Base-by-base conservation (phyloP, 2,329 filamentous ascomycete species). In the Zasmidium angulare region DNA sequence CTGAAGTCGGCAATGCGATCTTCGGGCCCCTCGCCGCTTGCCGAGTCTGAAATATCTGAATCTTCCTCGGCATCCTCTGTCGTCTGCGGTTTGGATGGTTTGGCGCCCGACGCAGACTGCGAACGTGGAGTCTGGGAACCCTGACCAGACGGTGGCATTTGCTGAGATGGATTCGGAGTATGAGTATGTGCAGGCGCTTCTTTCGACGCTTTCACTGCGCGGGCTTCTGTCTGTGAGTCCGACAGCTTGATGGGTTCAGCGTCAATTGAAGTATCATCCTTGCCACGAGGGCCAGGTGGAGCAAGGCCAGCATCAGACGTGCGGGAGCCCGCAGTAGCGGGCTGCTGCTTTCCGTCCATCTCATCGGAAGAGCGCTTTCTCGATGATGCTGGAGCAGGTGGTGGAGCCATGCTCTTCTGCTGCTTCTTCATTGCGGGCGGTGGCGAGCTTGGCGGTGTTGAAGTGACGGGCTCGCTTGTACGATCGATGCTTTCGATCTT, bases 1-100 rank as follows among this genome's bases (percentile, higher is more conserved):
- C 93, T 85, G 69, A 90, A 91, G 69, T 76, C 55, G 49, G 78
- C 75, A 61, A 90, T 76, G 54, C 49, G 57, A 12, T 69, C 64
- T n/a, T 66, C 52, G 11, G 71, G 71, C 9, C 67, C 57, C 17
- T 51, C 62, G 22, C 63, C 52, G 66, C 69, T 56, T 67, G 51
- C 46, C 62, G 60, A 69, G 26, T 55, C 55, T 12, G 63, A 59
- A 50, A 60, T 65, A 29, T 54, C 58, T 26, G 64, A 62, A 12
- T 48, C 46, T 43, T 59, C 55, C 40, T 48, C 36, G 51, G 46
- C 17, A 7, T 57, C 47, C 50, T 48, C 21, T 21, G n/a, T 12
- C 24, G 24, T 49, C 40, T 48, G 36, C 14, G 26, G 55, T 19
- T 64, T 31, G 7, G n/a, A n/a, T 40, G 40, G 17, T 19, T 50